Conservation (phyloP, 805 yeast species). For the Ogataea salicorniae region DNA sequence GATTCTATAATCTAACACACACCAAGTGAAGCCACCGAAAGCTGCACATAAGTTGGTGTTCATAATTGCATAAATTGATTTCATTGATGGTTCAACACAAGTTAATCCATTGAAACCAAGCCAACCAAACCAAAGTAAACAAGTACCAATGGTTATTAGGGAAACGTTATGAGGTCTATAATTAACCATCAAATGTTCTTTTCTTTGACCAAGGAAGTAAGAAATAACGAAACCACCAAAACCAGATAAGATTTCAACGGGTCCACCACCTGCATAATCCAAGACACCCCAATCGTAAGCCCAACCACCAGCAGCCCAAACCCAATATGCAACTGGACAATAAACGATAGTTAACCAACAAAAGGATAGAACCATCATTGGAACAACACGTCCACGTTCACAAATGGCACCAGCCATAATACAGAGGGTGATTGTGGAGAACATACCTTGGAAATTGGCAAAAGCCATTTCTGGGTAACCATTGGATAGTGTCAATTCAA, state of each 20-base stretch:
- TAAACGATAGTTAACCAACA: constrained; percentile 89
- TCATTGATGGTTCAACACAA: constrained; percentile 72
- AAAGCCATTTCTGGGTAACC: constrained; percentile 78
- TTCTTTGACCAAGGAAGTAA: constrained; percentile 74
- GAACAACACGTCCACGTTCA: constrained; percentile 86
- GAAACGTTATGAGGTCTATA: constrained; percentile 95
- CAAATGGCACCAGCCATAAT: constrained; percentile 90
- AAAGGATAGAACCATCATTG: constrained; percentile 76
- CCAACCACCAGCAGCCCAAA: constrained; percentile 94
- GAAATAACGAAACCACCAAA: constrained; percentile 85
- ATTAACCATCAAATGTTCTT: constrained; percentile 70
- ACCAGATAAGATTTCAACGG: constrained; percentile 90
- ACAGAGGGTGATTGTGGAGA: constrained; percentile 85
- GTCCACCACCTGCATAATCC: constrained; percentile 98
- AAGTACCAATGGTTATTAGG: constrained; percentile 83
- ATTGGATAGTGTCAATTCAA: constrained; percentile 18
- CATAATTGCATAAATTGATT: constrained; percentile 85
- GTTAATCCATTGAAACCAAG: constrained; percentile 91
- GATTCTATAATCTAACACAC: constrained; percentile 78
- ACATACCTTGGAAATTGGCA: constrained; percentile 87
- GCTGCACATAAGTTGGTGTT: constrained; percentile 88
- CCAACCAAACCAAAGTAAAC: constrained; percentile 92
- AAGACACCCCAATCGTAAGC: constrained; percentile 86
- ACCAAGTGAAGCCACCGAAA: constrained; percentile 90
- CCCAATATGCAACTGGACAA: constrained; percentile 94